phyloP scores from a whole-genome alignment of 768 basidiomycete species.

The Nevesoporus exiguus region DNA sequence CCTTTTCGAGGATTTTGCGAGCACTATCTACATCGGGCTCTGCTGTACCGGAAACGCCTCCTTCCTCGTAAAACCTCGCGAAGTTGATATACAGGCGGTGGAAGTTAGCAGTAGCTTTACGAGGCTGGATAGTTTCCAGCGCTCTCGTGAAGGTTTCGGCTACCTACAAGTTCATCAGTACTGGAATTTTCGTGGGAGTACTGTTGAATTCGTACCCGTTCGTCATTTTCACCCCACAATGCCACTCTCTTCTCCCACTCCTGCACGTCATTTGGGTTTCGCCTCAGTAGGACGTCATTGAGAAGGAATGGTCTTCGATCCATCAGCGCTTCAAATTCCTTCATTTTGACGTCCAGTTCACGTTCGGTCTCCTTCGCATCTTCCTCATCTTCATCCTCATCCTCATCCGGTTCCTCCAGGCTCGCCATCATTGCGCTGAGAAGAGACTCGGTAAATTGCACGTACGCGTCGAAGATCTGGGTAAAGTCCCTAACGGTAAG shows the following conservation, averaged over 20 bases:
- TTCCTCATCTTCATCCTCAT: slow-evolving; percentile 78
- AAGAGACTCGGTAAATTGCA: slow-evolving; percentile 88
- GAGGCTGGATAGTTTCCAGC: slow-evolving; percentile 80
- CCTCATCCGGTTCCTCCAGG: slow-evolving; percentile 72
- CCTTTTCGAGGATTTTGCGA: slow-evolving; percentile 91
- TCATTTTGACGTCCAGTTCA: slow-evolving; percentile 87
- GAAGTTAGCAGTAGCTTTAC: slow-evolving; percentile 86
- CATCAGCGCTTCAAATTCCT: slow-evolving; percentile 90
- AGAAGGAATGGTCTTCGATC: slow-evolving; percentile 94
- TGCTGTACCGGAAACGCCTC: slow-evolving; percentile 74
- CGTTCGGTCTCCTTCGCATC: slow-evolving; percentile 73
- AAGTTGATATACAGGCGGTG: slow-evolving; percentile 93
- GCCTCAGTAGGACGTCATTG: slow-evolving; percentile 87
- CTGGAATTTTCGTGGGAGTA: background rate
- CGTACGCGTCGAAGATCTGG: slow-evolving; percentile 95
- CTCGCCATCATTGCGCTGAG: slow-evolving; percentile 88
- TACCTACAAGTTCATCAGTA: slow-evolving; percentile 47
- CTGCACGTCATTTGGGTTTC: slow-evolving; percentile 97
- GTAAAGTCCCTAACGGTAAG: slow-evolving; percentile 96
- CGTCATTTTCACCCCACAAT: slow-evolving; percentile 89
- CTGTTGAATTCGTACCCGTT: slow-evolving; percentile 56
- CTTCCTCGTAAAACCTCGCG: slow-evolving; percentile 96
- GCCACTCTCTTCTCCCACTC: slow-evolving; percentile 99
- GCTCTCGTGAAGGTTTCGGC: slow-evolving; percentile 92
- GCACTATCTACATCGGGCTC: slow-evolving; percentile 82